A percentile compares a stretch with the other conserved stretches of the same genome.
Conservation (phyloP, 2,329 filamentous ascomycete species). For the Kalaharituber pfeilii region DNA sequence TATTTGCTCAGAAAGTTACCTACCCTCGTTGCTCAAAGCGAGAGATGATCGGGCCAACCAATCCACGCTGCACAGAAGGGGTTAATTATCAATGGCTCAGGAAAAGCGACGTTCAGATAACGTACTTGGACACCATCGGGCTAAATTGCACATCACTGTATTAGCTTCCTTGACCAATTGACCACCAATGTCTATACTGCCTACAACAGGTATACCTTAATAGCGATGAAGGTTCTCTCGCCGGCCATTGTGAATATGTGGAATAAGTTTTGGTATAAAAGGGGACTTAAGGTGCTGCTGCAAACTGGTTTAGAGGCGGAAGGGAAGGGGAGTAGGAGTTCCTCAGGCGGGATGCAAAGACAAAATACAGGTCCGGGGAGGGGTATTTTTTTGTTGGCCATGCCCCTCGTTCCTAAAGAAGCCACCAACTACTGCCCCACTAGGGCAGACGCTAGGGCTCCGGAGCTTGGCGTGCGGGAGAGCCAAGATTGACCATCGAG, state of each 20-base stretch:
- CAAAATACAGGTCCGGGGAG: too few relatives aligned
- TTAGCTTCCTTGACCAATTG: neutral
- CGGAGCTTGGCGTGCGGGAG: too few relatives aligned
- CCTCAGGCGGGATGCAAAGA: neutral
- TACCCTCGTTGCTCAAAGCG: conserved; percentile 95
- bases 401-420: too few relatives aligned
- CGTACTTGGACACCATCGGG: conserved; percentile 95
- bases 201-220: conserved; percentile 43
- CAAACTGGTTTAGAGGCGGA: neutral
- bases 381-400: too few relatives aligned
- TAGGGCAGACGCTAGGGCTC: too few relatives aligned
- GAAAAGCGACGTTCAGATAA: conserved; percentile 1
- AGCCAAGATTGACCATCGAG: too few relatives aligned
- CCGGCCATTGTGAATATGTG: neutral
- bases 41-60: conserved; percentile 91
- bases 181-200: too few relatives aligned
- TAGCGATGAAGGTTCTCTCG: conserved; percentile 78
- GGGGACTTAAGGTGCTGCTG: neutral
- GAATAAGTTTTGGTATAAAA: too few relatives aligned
- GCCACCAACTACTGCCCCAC: too few relatives aligned
- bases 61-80: conserved; percentile 60
- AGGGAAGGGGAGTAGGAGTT: neutral
- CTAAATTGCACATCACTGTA: neutral
- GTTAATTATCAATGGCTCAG: conserved; percentile 7
- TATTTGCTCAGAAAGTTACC: conserved; percentile 24